Evolutionary conservation across 352 stramenopile species (phyloP).

Genomic region (Aphanomyces invadans): DNA sequence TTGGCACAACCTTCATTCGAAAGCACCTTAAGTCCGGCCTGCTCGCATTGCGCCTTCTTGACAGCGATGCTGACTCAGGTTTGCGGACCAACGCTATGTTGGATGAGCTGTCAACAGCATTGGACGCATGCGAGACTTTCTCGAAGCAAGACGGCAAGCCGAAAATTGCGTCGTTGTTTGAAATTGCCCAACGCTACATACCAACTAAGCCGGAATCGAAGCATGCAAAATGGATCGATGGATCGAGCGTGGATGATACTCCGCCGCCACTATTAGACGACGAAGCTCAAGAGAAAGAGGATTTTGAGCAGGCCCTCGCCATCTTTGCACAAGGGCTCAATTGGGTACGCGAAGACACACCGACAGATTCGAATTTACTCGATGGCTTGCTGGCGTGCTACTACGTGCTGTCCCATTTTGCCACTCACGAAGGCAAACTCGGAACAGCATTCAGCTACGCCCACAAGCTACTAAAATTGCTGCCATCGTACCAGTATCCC

Average conservation of each 20-base stretch:
- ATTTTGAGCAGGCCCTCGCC: slow-evolving; percentile 14
- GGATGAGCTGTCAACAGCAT: not conserved
- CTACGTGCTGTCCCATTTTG: slow-evolving; percentile 18
- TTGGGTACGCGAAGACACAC: not conserved
- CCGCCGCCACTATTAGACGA: slow-evolving; percentile 18
- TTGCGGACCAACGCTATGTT: slow-evolving; percentile 4
- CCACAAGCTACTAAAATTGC: not conserved
- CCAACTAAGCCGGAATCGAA: not conserved
- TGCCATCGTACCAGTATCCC: slow-evolving; percentile 12
- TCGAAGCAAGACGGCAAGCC: slow-evolving; percentile 8
- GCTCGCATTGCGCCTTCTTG: not conserved
- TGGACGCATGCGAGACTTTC: slow-evolving; percentile 21
- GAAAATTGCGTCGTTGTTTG: slow-evolving; percentile 14
- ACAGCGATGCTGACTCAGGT: not conserved
- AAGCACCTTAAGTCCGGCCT: not conserved
- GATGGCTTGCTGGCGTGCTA: slow-evolving; percentile 9
- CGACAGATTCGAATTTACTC: not conserved
- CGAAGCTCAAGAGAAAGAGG: slow-evolving; percentile 23
- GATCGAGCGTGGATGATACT: not conserved
- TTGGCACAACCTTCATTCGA: not conserved
- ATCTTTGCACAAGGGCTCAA: not conserved
- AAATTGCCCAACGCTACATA: slow-evolving; percentile 20
- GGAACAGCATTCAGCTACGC: slow-evolving; percentile 1
- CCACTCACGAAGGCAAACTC: not conserved
- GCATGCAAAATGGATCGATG: not conserved